Conservation (phyloP, 1,139 yeast species). For the Taphrina pruni region DNA sequence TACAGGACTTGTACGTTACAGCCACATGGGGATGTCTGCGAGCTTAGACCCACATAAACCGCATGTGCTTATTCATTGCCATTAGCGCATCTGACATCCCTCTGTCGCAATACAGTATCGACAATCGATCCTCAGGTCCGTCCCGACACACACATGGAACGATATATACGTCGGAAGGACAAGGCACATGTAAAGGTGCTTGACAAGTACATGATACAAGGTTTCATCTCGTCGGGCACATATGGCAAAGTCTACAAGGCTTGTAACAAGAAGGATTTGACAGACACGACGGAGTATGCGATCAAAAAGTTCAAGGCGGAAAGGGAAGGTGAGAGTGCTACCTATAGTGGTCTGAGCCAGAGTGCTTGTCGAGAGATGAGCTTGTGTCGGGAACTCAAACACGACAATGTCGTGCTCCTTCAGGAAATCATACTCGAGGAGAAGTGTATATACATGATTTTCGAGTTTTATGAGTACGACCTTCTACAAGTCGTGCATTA, state of each 20-base stretch:
- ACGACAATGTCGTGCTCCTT: constrained; percentile 77
- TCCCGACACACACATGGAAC: constrained; percentile 15
- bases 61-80: neutral
- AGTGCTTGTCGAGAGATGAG: constrained; percentile 92
- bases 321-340: constrained; percentile 84
- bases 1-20: no score
- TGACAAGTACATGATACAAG: constrained; percentile 82
- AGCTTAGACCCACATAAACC: neutral
- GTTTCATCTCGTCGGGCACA: constrained; percentile 98
- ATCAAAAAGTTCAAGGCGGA: constrained; percentile 95
- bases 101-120: neutral
- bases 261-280: constrained; percentile 47
- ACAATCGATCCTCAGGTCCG: neutral
- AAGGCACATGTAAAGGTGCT: constrained; percentile 71
- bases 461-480: constrained; percentile 96
- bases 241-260: constrained; percentile 98
- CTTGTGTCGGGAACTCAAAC: constrained; percentile 80
- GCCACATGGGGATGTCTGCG: neutral
- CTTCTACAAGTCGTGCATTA: constrained; percentile 54
- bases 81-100: no score
- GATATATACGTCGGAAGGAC: constrained; percentile 62
- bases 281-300: constrained; percentile 56
- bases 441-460: constrained; percentile 90
- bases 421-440: constrained; percentile 87
- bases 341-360: constrained; percentile 94